Evolutionary conservation across 2,329 filamentous ascomycete species (phyloP), one percentile per base, ranked within the genome.

Genomic region (Bertia moriformis): DNA sequence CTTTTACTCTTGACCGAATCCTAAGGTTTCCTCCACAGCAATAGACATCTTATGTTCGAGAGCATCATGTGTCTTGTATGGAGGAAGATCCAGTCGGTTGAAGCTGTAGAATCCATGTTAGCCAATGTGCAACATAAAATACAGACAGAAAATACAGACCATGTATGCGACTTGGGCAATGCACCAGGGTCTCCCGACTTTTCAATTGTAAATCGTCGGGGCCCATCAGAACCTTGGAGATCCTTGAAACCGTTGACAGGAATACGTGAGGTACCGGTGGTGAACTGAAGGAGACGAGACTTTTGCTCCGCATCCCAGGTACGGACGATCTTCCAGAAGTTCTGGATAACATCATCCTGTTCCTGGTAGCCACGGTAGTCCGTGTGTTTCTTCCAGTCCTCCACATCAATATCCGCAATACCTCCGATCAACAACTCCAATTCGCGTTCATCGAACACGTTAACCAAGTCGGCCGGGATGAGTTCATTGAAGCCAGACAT

Each of bases 311-410:
- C 87, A 57, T 98, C 91, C 91, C 91, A 98, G 44, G 77, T 85
- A 48, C 89, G 80, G 47, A 98, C 91, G 44, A 83, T 89, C 68
- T 94, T 88, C 91, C 91, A 98, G 73, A 98, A 98, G 67, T 93
- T 88, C 59, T 93, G 84, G 48, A 98, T 91, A 18, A 98, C 91
- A 54, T 95, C 86, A 51, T 98, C 91, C 41, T 80, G 87, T 63
- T 98, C 91, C 7, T 93, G 95, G 70, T 98, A 98, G 40, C 91
- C 91, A 50, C 91, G 83, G 62, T 98, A 98, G 56, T 98, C 91
- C 37, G 91, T 98, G 64, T 98, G 91, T 69, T 98, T 98, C 81
- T 98, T 96, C 91, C 91, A 98, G 62, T 98, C 91, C 43, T 98
- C 91, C 14, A 98, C 89, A 53, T 98, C 91, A 49, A 98, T 98